Conservation (phyloP, 768 basidiomycete genomes). For the Pisolithus sp. region DNA sequence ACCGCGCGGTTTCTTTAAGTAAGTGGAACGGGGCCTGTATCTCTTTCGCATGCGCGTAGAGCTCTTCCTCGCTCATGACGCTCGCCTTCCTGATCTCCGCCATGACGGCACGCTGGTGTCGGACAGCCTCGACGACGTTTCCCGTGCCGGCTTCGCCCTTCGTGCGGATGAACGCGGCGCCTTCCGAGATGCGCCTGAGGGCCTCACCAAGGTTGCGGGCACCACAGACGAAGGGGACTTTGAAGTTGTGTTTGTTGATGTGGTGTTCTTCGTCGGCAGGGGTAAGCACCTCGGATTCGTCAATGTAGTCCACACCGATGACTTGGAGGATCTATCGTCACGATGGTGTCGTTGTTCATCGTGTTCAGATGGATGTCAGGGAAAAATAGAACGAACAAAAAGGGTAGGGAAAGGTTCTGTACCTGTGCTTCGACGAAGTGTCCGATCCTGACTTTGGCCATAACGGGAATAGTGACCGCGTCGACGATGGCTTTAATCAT, state of each 20-base stretch:
- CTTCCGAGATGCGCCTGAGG: constrained; percentile 91
- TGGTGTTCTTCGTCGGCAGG: constrained; percentile 95
- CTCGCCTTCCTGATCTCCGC: constrained; percentile 80
- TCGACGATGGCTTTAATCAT: constrained; percentile 97
- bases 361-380: neutral
- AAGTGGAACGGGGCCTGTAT: constrained; percentile 92
- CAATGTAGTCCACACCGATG: constrained; percentile 94
- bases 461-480: constrained; percentile 94
- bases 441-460: constrained; percentile 94
- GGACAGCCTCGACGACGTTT: constrained; percentile 90
- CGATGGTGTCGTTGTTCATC: neutral
- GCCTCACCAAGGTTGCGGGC: constrained; percentile 95
- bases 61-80: constrained; percentile 90
- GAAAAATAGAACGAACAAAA: no score
- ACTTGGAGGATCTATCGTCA: constrained; percentile 78
- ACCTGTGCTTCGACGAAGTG: constrained; percentile 97
- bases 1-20: constrained; percentile 89
- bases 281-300: constrained; percentile 91
- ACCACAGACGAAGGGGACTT: constrained; percentile 94
- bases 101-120: constrained; percentile 81
- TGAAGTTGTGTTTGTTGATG: constrained; percentile 95
- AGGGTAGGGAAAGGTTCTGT: constrained; percentile 8
- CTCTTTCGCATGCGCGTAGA: constrained; percentile 89
- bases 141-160: constrained; percentile 92
- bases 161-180: constrained; percentile 97